Conservation (phyloP, 2,329 filamentous ascomycete species). For the Apiospora malaysiana region DNA sequence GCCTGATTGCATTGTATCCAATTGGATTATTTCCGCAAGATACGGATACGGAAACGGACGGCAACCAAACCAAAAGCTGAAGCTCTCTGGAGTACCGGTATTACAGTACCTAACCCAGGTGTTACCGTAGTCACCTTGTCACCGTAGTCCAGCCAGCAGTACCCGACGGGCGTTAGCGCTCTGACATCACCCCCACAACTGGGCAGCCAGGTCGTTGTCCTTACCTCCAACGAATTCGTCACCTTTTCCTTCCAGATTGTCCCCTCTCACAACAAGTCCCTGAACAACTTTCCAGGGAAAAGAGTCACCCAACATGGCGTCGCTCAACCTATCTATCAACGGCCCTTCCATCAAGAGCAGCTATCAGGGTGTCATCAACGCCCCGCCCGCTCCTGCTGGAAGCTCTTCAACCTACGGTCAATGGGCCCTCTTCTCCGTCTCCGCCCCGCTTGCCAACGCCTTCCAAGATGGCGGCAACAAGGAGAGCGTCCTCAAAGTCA, state of each 20-base stretch:
- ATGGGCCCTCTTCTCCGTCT: conserved; percentile 94
- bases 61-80: not conserved
- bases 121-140: not conserved
- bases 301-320: conserved; percentile 65
- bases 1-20: not conserved
- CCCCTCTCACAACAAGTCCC: conserved; percentile 14
- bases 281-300: conserved; percentile 14
- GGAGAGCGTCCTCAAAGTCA: conserved; percentile 94
- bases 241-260: conserved; percentile 15
- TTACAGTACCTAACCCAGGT: too few species aligned
- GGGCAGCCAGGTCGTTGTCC: conserved; percentile 10
- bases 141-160: not conserved
- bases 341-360: conserved; percentile 85
- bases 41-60: too few species aligned
- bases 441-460: conserved; percentile 88
- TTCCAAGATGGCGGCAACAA: conserved; percentile 88
- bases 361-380: conserved; percentile 66
- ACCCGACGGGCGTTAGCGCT: conserved; percentile 26
- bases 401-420: conserved; percentile 83
- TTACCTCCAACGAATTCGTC: conserved; percentile 3
- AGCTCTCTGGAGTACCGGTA: not conserved
- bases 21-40: not conserved
- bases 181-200: conserved; percentile 39
- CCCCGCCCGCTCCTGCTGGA: conserved; percentile 51
- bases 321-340: conserved; percentile 79